These are phyloP conservation scores for Amphicarpaea edgeworthii DNA, from an alignment of 306 rosid species.

Conservation along the genomic window DNA sequence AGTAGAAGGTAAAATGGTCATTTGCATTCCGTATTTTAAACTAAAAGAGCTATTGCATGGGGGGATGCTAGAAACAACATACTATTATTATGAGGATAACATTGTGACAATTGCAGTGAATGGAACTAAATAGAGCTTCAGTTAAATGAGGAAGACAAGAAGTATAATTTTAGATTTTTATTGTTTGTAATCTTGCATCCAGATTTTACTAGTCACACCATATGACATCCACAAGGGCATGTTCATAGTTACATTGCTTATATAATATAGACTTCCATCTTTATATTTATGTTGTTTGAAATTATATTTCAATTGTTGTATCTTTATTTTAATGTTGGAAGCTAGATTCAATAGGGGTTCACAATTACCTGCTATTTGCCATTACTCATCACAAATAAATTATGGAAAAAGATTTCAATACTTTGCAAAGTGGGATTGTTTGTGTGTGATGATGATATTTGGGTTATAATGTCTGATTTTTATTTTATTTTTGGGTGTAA, in stretches of 20 bases:
- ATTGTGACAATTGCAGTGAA: neutral
- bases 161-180: neutral
- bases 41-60: neutral
- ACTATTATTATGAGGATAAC: neutral
- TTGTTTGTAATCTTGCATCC: neutral
- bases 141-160: neutral
- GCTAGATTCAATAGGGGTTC: constrained; percentile 39
- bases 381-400: neutral
- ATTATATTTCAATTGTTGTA: neutral
- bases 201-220: neutral
- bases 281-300: neutral
- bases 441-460: constrained; percentile 28
- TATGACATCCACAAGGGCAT: constrained; percentile 4
- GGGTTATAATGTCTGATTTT: neutral
- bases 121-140: neutral
- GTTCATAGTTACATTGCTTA: constrained; percentile 13
- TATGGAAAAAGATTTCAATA: neutral
- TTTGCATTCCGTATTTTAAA: neutral
- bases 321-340: constrained; percentile 16
- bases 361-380: constrained; percentile 1
- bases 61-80: neutral
- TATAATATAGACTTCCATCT: neutral
- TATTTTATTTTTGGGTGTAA: constrained; percentile 1
- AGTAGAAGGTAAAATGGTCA: neutral
- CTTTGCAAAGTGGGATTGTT: constrained; percentile 9